Conservation (phyloP, 1,139 yeast species). For the Protomyces inundatus region DNA sequence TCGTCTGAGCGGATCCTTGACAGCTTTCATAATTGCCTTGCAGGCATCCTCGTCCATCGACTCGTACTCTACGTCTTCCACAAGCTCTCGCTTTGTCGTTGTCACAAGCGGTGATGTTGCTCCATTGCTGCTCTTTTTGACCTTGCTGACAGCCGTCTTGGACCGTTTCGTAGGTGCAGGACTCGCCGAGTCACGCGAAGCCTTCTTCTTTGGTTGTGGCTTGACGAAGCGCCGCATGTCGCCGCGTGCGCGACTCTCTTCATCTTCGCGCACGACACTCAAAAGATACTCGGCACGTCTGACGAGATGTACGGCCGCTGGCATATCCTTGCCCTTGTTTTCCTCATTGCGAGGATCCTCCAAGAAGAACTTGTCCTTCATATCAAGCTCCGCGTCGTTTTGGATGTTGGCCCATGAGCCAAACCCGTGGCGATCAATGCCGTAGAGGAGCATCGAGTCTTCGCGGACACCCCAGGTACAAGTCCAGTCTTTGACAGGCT, state of each 20-base stretch:
- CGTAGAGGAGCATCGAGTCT: conserved; percentile 80
- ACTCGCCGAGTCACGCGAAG: conserved; percentile 16
- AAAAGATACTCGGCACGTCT: conserved; percentile 87
- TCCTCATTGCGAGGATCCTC: conserved; percentile 36
- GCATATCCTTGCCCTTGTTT: conserved; percentile 52
- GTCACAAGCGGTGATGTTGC: conserved; percentile 23
- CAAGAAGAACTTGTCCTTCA: conserved; percentile 76
- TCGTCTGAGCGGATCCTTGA: conserved; percentile 64
- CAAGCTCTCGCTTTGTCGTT: not conserved
- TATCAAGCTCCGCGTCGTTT: conserved; percentile 87
- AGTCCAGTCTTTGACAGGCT: conserved; percentile 85
- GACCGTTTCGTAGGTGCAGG: conserved; percentile 10
- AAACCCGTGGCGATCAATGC: conserved; percentile 87
- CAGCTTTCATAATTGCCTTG: conserved; percentile 61
- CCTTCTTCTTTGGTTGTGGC: conserved; percentile 7
- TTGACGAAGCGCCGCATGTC: conserved; percentile 17
- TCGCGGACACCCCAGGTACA: conserved; percentile 79
- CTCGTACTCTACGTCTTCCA: conserved; percentile 51
- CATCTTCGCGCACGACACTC: conserved; percentile 54
- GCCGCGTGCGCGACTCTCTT: conserved; percentile 1
- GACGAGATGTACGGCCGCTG: conserved; percentile 90
- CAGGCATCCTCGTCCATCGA: conserved; percentile 77
- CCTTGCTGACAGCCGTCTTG: not conserved
- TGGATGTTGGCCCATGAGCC: conserved; percentile 93
- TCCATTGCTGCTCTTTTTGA: conserved; percentile 8